Evolutionary conservation across 495 filamentous ascomycete genomes (phyloP).

Genomic region (Poronia punctata): DNA sequence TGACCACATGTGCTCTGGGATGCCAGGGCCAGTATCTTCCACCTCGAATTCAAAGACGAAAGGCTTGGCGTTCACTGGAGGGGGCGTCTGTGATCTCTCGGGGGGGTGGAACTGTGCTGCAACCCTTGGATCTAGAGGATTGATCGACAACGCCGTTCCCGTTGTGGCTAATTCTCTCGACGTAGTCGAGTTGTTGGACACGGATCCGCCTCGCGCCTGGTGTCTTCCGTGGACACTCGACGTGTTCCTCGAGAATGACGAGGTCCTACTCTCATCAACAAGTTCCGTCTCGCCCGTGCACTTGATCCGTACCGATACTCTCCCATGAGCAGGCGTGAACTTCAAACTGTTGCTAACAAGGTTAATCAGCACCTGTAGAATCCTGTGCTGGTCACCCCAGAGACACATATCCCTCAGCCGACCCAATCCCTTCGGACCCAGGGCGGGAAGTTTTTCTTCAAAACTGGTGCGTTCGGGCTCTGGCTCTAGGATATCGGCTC

Average conservation of each 20-base stretch:
- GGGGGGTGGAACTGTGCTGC: slow-evolving; percentile 39
- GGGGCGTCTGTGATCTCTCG: slow-evolving; percentile 56
- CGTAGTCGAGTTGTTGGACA: slow-evolving; percentile 40
- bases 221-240: slow-evolving; percentile 31
- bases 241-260: slow-evolving; percentile 42
- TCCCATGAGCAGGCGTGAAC: slow-evolving; percentile 76
- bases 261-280: slow-evolving; percentile 38
- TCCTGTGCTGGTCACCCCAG: slow-evolving; percentile 87
- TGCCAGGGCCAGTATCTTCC: slow-evolving; percentile 85
- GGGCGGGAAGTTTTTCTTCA: slow-evolving; percentile 34
- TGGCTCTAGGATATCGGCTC: slow-evolving; percentile 33
- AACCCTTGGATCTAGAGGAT: slow-evolving; percentile 48
- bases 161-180: slow-evolving; percentile 31
- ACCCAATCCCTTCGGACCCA: slow-evolving; percentile 55
- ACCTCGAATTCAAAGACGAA: slow-evolving; percentile 81
- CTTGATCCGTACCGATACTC: slow-evolving; percentile 64
- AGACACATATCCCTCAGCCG: slow-evolving; percentile 65
- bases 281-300: slow-evolving; percentile 54
- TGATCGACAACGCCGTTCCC: slow-evolving; percentile 49
- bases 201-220: slow-evolving; percentile 40
- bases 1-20: slow-evolving; percentile 65
- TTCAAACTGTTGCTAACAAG: slow-evolving; percentile 88
- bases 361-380: slow-evolving; percentile 87
- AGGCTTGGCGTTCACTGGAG: slow-evolving; percentile 49
- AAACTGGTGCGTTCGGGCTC: slow-evolving; percentile 28